phyloP scores from a whole-genome alignment of 75 land plant species.

The Pinus taeda region DNA sequence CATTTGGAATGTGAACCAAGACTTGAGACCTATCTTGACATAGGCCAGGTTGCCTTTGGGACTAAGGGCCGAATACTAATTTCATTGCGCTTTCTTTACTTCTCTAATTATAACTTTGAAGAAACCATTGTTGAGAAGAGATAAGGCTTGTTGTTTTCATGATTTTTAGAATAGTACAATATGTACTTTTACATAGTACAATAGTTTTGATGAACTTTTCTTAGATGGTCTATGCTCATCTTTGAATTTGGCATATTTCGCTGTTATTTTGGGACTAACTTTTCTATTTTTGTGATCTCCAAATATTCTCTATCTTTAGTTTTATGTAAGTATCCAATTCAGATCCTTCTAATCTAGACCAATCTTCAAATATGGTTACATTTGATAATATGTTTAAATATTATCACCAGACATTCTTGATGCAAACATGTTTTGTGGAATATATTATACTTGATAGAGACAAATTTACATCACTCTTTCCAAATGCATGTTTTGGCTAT shows the following conservation, averaged over 20 bases:
- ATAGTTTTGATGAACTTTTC: too few relatives aligned
- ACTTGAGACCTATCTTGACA: slow-evolving; percentile 79
- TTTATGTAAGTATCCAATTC: slow-evolving; percentile 70
- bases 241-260: too few relatives aligned
- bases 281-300: slow-evolving; percentile 23
- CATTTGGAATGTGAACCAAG: slow-evolving; percentile 67
- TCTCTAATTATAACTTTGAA: background rate
- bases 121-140: background rate
- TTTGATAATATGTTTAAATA: too few relatives aligned
- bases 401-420: too few relatives aligned
- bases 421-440: slow-evolving; percentile 77
- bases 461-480: slow-evolving; percentile 67
- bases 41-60: slow-evolving; percentile 91
- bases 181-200: too few relatives aligned
- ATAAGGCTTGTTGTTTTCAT: too few relatives aligned
- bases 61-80: slow-evolving; percentile 46
- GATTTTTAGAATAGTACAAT: too few relatives aligned
- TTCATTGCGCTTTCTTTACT: slow-evolving; percentile 37
- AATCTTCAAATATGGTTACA: too few relatives aligned
- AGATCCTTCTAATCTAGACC: background rate
- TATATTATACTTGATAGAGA: slow-evolving; percentile 78
- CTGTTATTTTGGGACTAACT: background rate
- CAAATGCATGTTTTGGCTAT: slow-evolving; percentile 48
- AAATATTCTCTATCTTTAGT: slow-evolving; percentile 71
- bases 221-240: too few relatives aligned